A percentile compares a stretch with the other conserved stretches of the same genome.
These are phyloP conservation scores for Epichloe festucae DNA, from an alignment of 2,329 filamentous ascomycete genomes.

Conservation along the genomic window DNA sequence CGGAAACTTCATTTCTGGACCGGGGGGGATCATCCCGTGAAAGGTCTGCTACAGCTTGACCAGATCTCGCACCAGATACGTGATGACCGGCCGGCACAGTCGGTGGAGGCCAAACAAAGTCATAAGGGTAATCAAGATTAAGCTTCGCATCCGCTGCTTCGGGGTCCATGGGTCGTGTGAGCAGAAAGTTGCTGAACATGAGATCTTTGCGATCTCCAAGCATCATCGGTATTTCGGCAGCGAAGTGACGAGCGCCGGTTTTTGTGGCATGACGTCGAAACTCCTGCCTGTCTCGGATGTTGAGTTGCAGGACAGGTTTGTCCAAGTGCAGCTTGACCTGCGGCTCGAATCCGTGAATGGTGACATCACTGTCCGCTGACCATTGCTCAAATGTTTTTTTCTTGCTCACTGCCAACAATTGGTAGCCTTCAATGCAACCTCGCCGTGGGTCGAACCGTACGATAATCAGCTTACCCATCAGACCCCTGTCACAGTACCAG, in stretches of 20 bases:
- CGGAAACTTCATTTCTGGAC: conserved; percentile 46
- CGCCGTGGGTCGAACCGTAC: conserved; percentile 61
- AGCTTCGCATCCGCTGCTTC: conserved; percentile 21
- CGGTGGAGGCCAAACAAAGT: conserved; percentile 62
- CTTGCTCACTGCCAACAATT: conserved; percentile 53
- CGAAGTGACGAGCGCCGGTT: conserved; percentile 26
- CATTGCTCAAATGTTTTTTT: conserved; percentile 45
- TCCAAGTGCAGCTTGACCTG: conserved; percentile 59
- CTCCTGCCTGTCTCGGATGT: conserved; percentile 12
- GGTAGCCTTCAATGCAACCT: conserved; percentile 70
- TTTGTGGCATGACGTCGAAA: conserved; percentile 10
- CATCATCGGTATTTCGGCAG: conserved; percentile 39
- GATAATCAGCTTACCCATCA: conserved; percentile 63
- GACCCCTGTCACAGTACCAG: conserved; percentile 69
- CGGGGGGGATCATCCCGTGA: conserved; percentile 24
- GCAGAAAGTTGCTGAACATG: conserved; percentile 54
- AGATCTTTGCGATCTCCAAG: conserved; percentile 31
- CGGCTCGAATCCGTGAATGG: conserved; percentile 63
- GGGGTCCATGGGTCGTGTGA: conserved; percentile 39
- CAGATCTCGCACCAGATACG: conserved; percentile 23
- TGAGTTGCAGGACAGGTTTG: conserved; percentile 53
- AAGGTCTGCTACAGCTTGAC: conserved; percentile 13
- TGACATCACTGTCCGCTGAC: conserved; percentile 49
- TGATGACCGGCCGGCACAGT: conserved; percentile 52
- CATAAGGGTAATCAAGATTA: conserved; percentile 27